Base-by-base conservation (phyloP, 2,329 filamentous ascomycete species). In the Talaromyces rugulosus region DNA sequence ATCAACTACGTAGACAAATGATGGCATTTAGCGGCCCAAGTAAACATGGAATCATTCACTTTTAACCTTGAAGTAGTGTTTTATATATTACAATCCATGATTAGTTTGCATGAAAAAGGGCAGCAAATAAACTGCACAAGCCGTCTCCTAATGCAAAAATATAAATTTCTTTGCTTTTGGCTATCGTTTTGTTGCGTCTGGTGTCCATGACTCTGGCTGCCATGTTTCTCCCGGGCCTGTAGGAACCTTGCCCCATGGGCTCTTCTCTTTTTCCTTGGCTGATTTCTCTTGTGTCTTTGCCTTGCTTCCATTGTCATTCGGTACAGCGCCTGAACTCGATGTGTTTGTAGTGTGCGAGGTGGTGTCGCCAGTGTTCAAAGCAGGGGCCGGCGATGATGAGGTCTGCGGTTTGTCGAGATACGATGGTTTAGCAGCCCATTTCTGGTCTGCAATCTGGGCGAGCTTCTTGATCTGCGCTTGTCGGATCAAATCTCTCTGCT, bases 151-250 rank as follows among this genome's bases (percentile, higher is more conserved):
- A 27, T 27, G 44, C n/a, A 47, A 47, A 28, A 14, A 31, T 28
- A 31, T 16, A 47, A 14, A n/a, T 16, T 16, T 16, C 12, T 51
- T 4, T 11, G 28, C 52, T 12, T 1, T 34, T 6, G 31, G 53
- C 73, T 69, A 78, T 63, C 72, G 68, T 67, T 76, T 78, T 33
- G 72, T 71, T n/a, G 78, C 66, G 2, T 74, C 73, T 4, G 85
- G 85, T 5, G 72, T 77, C 88, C 88, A 91, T 3, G 85, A 77
- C 55, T 84, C 71, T 0, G 89, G 89, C 73, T 89, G 86, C 87
- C 87, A 90, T n/a, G 76, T 79, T 71, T 90, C 87, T 59, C 87
- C 81, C 0, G 86, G 85, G 0, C 80, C 81, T n/a, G 77, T 78
- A n/a, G 73, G 78, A 0, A 81, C 79, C 65, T 79, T 81, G 33